phyloP scores from a whole-genome alignment of 371 early-diverging fungal species.

The Basidiobolus meristosporus region DNA sequence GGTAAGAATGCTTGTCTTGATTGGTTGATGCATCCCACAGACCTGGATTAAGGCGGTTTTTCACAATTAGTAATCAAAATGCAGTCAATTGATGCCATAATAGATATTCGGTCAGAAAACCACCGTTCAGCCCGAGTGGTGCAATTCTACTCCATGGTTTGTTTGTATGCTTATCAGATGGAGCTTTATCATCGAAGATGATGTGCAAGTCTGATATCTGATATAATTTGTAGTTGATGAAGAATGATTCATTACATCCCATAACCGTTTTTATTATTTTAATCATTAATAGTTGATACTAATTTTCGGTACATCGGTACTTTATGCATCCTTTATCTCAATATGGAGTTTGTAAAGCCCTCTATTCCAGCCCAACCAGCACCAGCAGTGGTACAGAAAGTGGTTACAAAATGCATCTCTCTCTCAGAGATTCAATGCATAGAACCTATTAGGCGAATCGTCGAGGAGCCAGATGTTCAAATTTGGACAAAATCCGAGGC shows the following conservation, averaged over 20 bases:
- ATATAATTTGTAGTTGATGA: background rate
- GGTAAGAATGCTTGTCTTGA: too few species aligned
- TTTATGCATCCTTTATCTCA: background rate
- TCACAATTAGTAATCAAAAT: background rate
- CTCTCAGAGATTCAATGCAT: background rate
- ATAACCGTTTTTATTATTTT: background rate
- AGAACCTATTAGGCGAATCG: slow-evolving; percentile 29
- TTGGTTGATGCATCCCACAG: too few species aligned
- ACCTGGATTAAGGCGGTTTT: too few species aligned
- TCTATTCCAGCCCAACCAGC: too few species aligned
- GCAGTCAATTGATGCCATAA: background rate
- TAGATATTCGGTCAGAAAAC: background rate
- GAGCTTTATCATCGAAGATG: background rate
- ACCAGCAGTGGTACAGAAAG: background rate
- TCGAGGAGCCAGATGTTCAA: slow-evolving; percentile 24
- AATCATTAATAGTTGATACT: background rate
- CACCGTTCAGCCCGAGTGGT: background rate
- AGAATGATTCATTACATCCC: background rate
- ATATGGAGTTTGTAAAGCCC: background rate
- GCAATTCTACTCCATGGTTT: background rate
- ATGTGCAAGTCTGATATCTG: background rate
- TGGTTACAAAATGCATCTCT: background rate
- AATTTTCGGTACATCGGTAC: background rate
- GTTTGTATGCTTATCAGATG: background rate
- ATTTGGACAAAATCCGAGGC: slow-evolving; percentile 37